Base-by-base conservation (phyloP, 768 basidiomycete species). In the Pleurotus tuber-regium region DNA sequence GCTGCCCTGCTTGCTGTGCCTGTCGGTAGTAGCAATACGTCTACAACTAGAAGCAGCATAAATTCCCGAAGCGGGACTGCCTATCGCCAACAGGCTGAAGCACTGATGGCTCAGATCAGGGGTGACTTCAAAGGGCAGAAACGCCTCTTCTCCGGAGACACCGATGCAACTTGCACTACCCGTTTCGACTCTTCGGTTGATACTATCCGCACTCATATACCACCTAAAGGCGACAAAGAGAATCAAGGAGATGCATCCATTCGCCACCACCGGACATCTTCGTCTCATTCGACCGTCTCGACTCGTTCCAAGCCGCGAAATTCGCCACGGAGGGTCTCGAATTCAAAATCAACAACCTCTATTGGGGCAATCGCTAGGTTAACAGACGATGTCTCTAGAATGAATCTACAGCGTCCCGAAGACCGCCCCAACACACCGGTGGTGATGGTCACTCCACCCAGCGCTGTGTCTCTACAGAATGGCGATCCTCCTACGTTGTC, bases 91-190 rank as follows among this genome's bases (percentile, higher is more conserved):
- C 84, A 90, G 58, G 92, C 89, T 10, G 87, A 82, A 7, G 82
- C 75, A 21, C 67, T 95, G 40, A 92, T 95, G 88, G 87, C 86
- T 21, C 88, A 91, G 57, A 92, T 94, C 57, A 87, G 86, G 66
- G 78, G 75, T 52, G 89, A 90, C 59, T 82, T 91, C 77, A 83
- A 81, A 59, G 79, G 83, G 3, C 78, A 80, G 46, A 89, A 89
- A 64, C 83, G 87, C 10, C 59, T 89, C 1, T 86, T 87, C 61
- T 86, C 87, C 1, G 76, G 75, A 4, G 85, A 87, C 14, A 83
- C 82, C 0, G 84, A 85, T 12, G 54, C 71, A 41, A 80, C 81
- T 14, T 74, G 71, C 48, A 70, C 66, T 11, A 61, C 68, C 6
- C 66, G 66, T 53, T 55, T 65, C 55, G 59, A 69, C 52, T 62